Evolutionary conservation across 139 green algal genomes (phyloP), one percentile per base, ranked within the genome.

Genomic region (Pleodorina starrii): DNA sequence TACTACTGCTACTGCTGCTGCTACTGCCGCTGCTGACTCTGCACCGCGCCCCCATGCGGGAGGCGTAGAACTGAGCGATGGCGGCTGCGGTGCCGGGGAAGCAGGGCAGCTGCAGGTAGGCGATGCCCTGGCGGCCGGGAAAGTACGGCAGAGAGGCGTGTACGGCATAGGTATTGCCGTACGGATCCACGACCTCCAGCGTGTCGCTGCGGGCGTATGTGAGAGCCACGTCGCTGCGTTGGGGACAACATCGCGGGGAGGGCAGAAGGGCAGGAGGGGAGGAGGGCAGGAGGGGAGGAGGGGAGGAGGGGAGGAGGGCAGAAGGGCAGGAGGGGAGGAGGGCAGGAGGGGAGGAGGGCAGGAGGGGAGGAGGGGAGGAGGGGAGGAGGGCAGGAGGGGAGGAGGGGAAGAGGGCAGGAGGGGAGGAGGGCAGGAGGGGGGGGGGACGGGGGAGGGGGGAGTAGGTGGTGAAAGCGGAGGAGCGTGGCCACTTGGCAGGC

Each of bases 121-220:
- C 78, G 23, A 85, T 44, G 78, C 78, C 78, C 19, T 40, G 25
- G 2, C 36, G 35, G 21, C 51, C 78, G 29, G 78, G 78, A 36
- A 73, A 85, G 78, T 85, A 50, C 78, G 78, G 78, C 51, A 85
- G 51, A 50, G 19, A 42, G n/a, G 46, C 44, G 50, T 88, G 82
- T 42, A 88, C 69, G 82, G 38, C 48, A 46, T 80, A 88, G 19
- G n/a, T 71, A n/a, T 80, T 77, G 48, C 82, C 82, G 69, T 80
- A 88, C 42, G 82, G 82, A 50, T 88, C 82, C 7, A 71, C 43
- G 19, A 35, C 82, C 66, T 88, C 82, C 5, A 88, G 82, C 66
- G 66, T 88, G 82, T 88, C 63, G 66, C 48, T 43, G 7, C 44
- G 35, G 12, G 48, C 29, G 68, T 77, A 77, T 29, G 82, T 80